Evolutionary conservation across 805 yeast genomes (phyloP), one percentile per base, ranked within the genome.

Genomic region (Yarrowia sp.): DNA sequence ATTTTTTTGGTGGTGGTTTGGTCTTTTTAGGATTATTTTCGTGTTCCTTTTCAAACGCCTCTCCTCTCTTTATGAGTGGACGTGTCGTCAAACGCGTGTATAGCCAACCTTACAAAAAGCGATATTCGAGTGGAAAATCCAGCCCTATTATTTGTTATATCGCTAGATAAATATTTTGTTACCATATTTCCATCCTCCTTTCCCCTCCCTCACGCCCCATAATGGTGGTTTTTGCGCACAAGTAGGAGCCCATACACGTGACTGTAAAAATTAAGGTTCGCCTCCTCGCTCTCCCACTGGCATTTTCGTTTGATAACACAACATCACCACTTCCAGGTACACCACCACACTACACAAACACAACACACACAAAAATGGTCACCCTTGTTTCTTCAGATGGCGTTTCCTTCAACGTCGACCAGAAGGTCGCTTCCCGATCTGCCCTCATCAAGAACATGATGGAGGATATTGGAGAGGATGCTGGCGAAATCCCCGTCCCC

Each of bases 351-450:
- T n/a, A 51, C 44, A n/a, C 33, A 38, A n/a, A 18, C 11, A 39
- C 13, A 31, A 18, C 36, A 22, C 36, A 28, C 17, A 41, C 31
- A 31, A 67, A 10, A 32, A 74, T 74, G 75, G 75, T 74, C 33
- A 73, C 69, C 41, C 69, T 91, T 58, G 83, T 87, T 50, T 87
- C 96, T 42, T 87, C 92, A 0, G 97, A 91, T 74, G 90, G 89
- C 60, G 96, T 90, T 4, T 43, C 45, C 32, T 61, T 45, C 65
- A 38, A 45, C 35, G 55, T 61, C 28, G 78, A 74, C 64, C 81
- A 85, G 70, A 85, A 86, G 71, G 92, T 92, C 17, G 96, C 96
- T 8, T 96, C 89, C 74, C 88, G 92, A 74, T 89, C 96, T 7
- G 81, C 90, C 41, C 80, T 92, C 70, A 84, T 92, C 76, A 91